Conservation (phyloP, 2,329 filamentous ascomycete genomes). For the Xylaria sp. region DNA sequence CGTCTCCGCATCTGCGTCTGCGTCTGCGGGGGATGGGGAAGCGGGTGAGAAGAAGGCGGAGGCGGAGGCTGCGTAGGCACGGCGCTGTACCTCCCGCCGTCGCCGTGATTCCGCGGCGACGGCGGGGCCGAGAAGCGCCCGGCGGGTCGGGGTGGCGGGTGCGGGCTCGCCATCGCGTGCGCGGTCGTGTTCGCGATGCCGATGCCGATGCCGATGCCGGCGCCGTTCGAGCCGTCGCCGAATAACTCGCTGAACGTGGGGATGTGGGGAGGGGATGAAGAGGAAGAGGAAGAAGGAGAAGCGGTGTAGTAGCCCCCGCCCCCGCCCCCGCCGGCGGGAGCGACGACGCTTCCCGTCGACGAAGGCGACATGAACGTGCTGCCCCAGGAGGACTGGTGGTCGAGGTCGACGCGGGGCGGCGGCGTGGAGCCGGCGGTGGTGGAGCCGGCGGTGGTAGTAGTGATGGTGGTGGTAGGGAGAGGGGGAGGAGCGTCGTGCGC, state of each 20-base stretch:
- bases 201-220: too few relatives aligned
- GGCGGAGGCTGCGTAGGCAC: neutral
- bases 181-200: too few relatives aligned
- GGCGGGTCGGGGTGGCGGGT: too few relatives aligned
- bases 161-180: neutral
- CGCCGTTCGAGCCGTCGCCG: too few relatives aligned
- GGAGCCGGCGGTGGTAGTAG: neutral
- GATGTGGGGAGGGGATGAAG: too few relatives aligned
- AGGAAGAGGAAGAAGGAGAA: too few relatives aligned
- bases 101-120: neutral
- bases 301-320: too few relatives aligned
- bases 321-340: too few relatives aligned
- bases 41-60: too few relatives aligned
- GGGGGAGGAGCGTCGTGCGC: too few relatives aligned
- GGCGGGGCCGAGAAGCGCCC: neutral
- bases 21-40: neutral
- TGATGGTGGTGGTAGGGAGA: too few relatives aligned
- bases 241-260: too few relatives aligned
- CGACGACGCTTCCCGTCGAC: neutral
- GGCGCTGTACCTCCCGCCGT: neutral
- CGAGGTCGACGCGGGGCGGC: slow-evolving; percentile 8
- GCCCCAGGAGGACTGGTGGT: slow-evolving; percentile 14
- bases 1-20: neutral
- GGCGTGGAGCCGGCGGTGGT: neutral
- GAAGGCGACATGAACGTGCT: slow-evolving; percentile 4